Conservation (phyloP, 1,284 basidiomycete genomes). For the Fomes fomentarius region DNA sequence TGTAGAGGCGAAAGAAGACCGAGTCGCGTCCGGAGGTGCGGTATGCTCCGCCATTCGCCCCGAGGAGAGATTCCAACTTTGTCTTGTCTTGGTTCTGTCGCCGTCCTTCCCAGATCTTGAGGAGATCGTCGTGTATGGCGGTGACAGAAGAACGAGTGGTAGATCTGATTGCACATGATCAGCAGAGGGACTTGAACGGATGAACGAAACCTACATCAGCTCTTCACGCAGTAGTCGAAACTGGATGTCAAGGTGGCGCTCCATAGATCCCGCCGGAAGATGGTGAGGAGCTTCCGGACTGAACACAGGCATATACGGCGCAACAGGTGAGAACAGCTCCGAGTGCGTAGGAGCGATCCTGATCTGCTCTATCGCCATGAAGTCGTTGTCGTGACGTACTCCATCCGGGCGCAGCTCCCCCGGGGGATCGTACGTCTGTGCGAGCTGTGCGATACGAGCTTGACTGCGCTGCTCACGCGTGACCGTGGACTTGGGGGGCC, state of each 20-base stretch:
- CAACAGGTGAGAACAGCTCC: conserved; percentile 36
- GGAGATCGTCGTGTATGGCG: conserved; percentile 37
- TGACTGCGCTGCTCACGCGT: conserved; percentile 22
- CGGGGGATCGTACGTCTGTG: conserved; percentile 31
- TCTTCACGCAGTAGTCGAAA: conserved; percentile 47
- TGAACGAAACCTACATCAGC: conserved; percentile 32
- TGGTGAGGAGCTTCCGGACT: conserved; percentile 45
- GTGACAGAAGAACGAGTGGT: conserved; percentile 51
- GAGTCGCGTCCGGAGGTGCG: conserved; percentile 29
- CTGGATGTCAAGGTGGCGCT: conserved; percentile 43
- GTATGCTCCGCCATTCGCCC: conserved; percentile 36
- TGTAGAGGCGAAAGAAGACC: conserved; percentile 37
- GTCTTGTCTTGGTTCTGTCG: conserved; percentile 20
- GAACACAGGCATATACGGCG: conserved; percentile 42
- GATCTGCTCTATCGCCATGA: conserved; percentile 36
- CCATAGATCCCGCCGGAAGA: conserved; percentile 34
- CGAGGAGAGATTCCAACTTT: conserved; percentile 28
- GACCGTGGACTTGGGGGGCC: conserved; percentile 37
- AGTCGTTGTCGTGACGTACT: conserved; percentile 48
- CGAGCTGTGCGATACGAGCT: conserved; percentile 26
- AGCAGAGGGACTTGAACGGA: background rate
- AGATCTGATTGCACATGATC: conserved; percentile 44
- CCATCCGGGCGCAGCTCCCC: conserved; percentile 45
- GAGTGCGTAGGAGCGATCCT: conserved; percentile 41
- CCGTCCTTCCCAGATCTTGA: conserved; percentile 13